Conservation (phyloP, 2,329 filamentous ascomycete genomes). For the Nemania sp. region DNA sequence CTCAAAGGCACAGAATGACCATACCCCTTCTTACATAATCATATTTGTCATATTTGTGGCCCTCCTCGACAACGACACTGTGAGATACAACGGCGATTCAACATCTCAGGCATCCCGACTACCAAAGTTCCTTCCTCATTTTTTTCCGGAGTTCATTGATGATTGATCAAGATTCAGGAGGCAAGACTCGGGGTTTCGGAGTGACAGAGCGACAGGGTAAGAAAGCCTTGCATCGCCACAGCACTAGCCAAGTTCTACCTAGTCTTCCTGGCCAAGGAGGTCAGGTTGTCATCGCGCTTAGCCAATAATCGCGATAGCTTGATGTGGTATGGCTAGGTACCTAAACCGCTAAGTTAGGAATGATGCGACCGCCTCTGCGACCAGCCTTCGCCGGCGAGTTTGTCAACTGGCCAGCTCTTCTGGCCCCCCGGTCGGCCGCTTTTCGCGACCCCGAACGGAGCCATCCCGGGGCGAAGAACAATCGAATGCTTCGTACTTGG, state of each 20-base stretch:
- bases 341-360: not conserved
- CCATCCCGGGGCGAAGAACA: constrained; percentile 12
- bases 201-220: constrained; percentile 20
- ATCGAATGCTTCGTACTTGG: not conserved
- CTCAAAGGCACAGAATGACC: not conserved
- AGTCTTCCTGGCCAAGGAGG: no score
- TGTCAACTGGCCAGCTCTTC: not conserved
- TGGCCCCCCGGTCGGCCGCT: constrained; percentile 12
- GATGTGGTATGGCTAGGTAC: constrained; percentile 15
- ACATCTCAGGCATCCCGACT: not conserved
- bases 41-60: constrained; percentile 3
- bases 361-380: constrained; percentile 12
- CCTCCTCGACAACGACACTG: not conserved
- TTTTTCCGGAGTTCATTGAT: not conserved
- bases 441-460: constrained; percentile 15
- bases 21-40: not conserved
- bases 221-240: constrained; percentile 37
- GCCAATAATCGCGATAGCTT: constrained; percentile 30
- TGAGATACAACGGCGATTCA: not conserved
- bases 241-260: not conserved
- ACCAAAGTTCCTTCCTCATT: not conserved
- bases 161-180: not conserved
- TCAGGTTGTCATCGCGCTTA: constrained; percentile 28
- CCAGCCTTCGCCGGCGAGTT: not conserved
- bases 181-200: constrained; percentile 1